Percentiles rank a stretch among this genome's conserved stretches.
Evolutionary conservation across 805 yeast species (phyloP).

Genomic region (Hanseniaspora vineae): DNA sequence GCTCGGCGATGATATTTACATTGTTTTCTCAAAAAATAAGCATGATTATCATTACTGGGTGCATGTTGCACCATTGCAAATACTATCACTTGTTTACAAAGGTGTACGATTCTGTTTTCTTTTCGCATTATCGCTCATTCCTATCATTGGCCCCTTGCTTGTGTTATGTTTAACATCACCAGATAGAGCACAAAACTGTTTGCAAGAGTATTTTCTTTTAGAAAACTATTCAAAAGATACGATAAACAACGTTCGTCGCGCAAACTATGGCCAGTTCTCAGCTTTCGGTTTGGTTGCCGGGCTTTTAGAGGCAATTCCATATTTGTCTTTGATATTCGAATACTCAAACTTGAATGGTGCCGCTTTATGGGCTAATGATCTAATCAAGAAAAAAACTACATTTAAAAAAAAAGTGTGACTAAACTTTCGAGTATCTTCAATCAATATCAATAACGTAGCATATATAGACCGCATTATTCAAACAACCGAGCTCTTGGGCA

Average conservation of each 20-base stretch:
- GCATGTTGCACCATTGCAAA: constrained; percentile 8
- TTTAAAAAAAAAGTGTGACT: not conserved
- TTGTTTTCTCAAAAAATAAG: constrained; percentile 1
- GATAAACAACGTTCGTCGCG: constrained; percentile 22
- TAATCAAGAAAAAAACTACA: constrained; percentile 15
- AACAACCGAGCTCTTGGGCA: not conserved
- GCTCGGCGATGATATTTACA: not conserved
- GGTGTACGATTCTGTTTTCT: constrained; percentile 3
- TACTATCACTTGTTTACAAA: constrained; percentile 1
- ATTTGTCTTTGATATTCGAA: constrained; percentile 38
- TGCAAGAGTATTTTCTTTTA: constrained; percentile 17
- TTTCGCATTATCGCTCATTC: constrained; percentile 17
- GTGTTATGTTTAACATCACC: constrained; percentile 17
- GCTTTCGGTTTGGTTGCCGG: constrained; percentile 41
- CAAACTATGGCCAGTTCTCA: constrained; percentile 27
- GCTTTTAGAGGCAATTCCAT: constrained; percentile 40
- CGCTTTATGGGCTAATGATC: constrained; percentile 47
- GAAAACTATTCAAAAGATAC: constrained; percentile 21
- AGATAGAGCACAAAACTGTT: constrained; percentile 17
- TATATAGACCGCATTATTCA: too few species aligned
- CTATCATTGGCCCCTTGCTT: constrained; percentile 23
- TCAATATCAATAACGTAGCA: too few species aligned
- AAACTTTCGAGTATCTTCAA: too few species aligned
- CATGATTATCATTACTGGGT: constrained; percentile 10
- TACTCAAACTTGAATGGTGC: constrained; percentile 51